Conservation (phyloP, 73 alveolate species). For the Stentor roeselii region DNA sequence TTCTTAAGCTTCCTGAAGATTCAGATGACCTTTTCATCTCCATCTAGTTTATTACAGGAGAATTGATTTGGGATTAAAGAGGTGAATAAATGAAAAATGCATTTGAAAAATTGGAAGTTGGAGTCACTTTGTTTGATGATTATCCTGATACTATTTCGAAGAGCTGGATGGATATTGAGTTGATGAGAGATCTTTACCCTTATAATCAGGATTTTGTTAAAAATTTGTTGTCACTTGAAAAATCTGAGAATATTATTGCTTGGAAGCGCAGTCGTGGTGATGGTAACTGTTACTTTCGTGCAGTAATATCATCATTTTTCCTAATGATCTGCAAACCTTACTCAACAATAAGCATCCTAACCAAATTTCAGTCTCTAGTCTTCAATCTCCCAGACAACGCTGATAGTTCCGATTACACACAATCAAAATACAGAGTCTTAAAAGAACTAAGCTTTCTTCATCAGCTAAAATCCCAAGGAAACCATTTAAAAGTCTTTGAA, state of each 20-base stretch:
- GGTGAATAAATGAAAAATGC: too few relatives aligned
- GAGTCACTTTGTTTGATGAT: background rate
- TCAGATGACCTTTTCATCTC: too few relatives aligned
- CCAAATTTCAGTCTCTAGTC: too few relatives aligned
- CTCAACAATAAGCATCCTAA: background rate
- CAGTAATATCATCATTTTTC: background rate
- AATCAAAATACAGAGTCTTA: background rate
- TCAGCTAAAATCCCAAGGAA: background rate
- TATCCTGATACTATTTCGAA: conserved; percentile 15
- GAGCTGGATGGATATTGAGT: background rate
- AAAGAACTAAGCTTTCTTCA: background rate
- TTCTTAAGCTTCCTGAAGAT: background rate
- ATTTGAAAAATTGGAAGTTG: too few relatives aligned
- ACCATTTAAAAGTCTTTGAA: background rate
- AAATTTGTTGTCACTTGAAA: background rate
- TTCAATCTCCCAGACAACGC: background rate
- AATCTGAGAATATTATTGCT: background rate
- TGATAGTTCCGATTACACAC: background rate
- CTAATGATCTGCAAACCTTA: background rate
- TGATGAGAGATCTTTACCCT: background rate
- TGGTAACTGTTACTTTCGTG: conserved; percentile 22
- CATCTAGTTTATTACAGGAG: too few relatives aligned
- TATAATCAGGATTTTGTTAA: background rate
- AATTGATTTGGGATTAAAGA: too few relatives aligned
- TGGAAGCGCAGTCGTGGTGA: conserved; percentile 22